Base-by-base conservation (phyloP, 148 eudicot genomes). In the Fagopyrum homotropicum region DNA sequence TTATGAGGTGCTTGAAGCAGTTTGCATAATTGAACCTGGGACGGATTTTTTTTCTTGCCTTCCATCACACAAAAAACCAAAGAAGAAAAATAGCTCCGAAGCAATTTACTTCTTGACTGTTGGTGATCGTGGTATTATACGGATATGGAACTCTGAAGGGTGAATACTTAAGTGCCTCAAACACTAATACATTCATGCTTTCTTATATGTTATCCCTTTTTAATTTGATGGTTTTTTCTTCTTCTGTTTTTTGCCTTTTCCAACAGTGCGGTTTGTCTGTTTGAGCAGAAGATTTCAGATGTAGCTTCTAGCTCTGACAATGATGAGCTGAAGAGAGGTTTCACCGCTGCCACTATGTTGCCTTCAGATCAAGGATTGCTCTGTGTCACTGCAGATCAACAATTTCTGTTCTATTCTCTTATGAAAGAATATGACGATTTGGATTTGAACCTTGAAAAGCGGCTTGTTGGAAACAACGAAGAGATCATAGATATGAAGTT, bases 401-500 rank as follows among this genome's bases (percentile, higher is more conserved):
- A 95, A 79, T 90, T 95, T 87, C 86, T 95, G 22, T 84, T 89
- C 76, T 95, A 90, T 75, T 88, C 85, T 69, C 79, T 82, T 9
- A 72, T 77, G 56, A 85, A 84, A 73, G 70, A 78, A 75, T 72
- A 79, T 63, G 88, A 92, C 69, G 88, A 80, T 82, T 79, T 90
- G 77, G 80, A 86, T 52, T 82, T 92, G 63, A 77, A 46, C 49
- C 89, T 95, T 26, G 77, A 61, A 76, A 95, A 84, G 75, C 84
- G 99, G 81, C 88, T 95, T 3, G 79, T 95, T 46, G 99, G 99
- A 75, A 88, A 89, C 80, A 95, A 95, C 77, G 98, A 92, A 81
- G 96, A 92, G 82, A 90, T 95, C 60, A 88, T 84, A 57, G 99
- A 95, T 84, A 90, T 95, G 98, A 95, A 90, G 77, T 92, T 95